Evolutionary conservation across 106 monocot genomes (phyloP).

Genomic region (Acorus gramineus): DNA sequence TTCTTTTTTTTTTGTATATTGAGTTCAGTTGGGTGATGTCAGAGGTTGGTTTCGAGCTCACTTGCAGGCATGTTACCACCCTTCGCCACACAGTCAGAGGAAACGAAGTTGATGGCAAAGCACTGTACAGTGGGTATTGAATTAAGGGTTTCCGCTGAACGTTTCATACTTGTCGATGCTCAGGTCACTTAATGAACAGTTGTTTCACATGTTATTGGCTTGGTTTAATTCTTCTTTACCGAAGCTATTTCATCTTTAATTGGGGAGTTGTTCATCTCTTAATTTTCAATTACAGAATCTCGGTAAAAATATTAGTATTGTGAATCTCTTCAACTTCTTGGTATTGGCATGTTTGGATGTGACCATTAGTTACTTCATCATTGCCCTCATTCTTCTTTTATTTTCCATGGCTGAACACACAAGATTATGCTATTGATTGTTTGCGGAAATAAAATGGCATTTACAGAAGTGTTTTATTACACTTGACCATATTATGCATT

Average conservation of each 20-base stretch:
- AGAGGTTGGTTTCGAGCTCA: not conserved
- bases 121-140: slow-evolving; percentile 84
- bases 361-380: too few species aligned
- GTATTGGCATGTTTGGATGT: too few species aligned
- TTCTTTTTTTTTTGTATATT: not conserved
- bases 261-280: not conserved
- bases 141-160: slow-evolving; percentile 76
- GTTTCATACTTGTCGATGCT: slow-evolving; percentile 84
- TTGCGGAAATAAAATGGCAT: too few species aligned
- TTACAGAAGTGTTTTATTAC: too few species aligned
- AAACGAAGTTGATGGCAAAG: slow-evolving; percentile 62
- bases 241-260: not conserved
- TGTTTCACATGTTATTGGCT: not conserved
- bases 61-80: slow-evolving; percentile 83
- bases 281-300: not conserved
- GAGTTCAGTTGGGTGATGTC: not conserved
- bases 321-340: too few species aligned
- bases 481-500: too few species aligned
- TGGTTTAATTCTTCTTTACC: not conserved
- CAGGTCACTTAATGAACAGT: slow-evolving; percentile 39
- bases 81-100: slow-evolving; percentile 76
- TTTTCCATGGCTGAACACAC: too few species aligned
- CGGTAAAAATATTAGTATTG: too few species aligned
- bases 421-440: too few species aligned
- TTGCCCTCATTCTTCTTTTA: too few species aligned